phyloP scores from a whole-genome alignment of 1,284 basidiomycete species.

The Peniophora sp. region DNA sequence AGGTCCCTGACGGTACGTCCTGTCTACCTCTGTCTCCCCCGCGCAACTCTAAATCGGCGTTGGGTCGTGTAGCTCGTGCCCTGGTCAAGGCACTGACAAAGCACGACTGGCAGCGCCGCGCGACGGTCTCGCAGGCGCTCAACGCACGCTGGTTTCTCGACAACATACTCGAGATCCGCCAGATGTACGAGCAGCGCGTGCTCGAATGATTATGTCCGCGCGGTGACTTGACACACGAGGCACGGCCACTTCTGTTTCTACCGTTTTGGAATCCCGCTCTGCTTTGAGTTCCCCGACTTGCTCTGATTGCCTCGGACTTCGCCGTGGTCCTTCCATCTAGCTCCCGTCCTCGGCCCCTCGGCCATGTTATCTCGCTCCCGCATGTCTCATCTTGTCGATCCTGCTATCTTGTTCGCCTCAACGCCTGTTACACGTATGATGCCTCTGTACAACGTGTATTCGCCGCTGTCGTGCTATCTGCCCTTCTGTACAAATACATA shows the following conservation, averaged over 20 bases:
- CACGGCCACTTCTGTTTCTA: too few relatives aligned
- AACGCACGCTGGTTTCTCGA: slow-evolving; percentile 53
- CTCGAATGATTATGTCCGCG: not conserved
- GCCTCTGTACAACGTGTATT: not conserved
- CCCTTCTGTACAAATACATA: not conserved
- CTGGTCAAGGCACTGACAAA: slow-evolving; percentile 52
- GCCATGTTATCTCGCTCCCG: too few relatives aligned
- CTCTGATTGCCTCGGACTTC: too few relatives aligned
- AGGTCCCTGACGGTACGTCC: slow-evolving; percentile 49
- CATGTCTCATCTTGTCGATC: too few relatives aligned
- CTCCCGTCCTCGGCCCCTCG: too few relatives aligned
- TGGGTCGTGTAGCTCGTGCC: slow-evolving; percentile 34
- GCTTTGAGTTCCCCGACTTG: too few relatives aligned
- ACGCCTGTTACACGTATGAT: not conserved
- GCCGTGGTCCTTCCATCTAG: too few relatives aligned
- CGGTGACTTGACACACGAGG: too few relatives aligned
- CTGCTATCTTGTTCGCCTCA: too few relatives aligned
- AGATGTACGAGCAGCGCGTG: slow-evolving; percentile 51
- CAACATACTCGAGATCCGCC: slow-evolving; percentile 51
- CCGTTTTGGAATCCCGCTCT: too few relatives aligned
- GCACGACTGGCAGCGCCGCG: slow-evolving; percentile 45
- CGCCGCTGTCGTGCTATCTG: too few relatives aligned
- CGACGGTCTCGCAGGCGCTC: slow-evolving; percentile 54
- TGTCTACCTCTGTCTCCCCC: slow-evolving; percentile 4
- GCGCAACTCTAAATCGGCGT: not conserved